A percentile compares a stretch with the other conserved stretches of the same genome.
Conservation (phyloP, 2,329 filamentous ascomycete genomes). For the Neocatenulostroma microsporum region DNA sequence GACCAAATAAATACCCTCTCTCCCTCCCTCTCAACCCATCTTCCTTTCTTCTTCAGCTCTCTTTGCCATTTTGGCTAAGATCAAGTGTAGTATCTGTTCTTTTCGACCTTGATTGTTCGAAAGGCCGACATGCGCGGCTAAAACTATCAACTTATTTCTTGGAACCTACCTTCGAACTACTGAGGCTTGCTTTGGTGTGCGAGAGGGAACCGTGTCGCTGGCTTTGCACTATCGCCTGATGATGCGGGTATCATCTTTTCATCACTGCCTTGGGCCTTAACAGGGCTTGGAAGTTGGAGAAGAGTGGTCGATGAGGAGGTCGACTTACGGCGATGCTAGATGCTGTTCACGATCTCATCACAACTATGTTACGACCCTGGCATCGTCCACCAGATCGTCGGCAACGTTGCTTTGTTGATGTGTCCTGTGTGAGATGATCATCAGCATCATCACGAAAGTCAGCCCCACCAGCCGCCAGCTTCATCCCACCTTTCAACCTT, state of each 20-base stretch:
- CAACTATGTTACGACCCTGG: too few species aligned
- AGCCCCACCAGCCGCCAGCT: too few species aligned
- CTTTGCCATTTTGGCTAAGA: constrained; percentile 2
- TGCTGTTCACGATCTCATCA: too few species aligned
- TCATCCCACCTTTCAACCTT: neutral
- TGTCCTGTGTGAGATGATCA: too few species aligned
- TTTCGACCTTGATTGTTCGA: constrained; percentile 4
- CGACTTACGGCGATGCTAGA: too few species aligned
- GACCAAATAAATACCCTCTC: constrained; percentile 1
- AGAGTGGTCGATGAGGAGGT: too few species aligned
- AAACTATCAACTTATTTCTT: neutral
- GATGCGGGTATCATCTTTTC: too few species aligned
- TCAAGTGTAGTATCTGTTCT: constrained; percentile 6
- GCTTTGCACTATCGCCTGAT: constrained; percentile 3
- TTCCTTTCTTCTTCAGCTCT: constrained; percentile 2
- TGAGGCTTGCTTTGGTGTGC: neutral
- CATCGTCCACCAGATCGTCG: too few species aligned
- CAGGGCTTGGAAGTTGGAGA: too few species aligned
- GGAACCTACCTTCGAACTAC: neutral
- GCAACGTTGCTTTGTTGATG: too few species aligned
- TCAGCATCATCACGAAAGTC: too few species aligned
- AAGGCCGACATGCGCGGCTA: neutral
- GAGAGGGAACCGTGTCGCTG: constrained; percentile 3
- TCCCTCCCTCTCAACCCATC: neutral
- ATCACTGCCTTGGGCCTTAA: too few species aligned